Percentiles rank a stretch among this genome's conserved stretches.
Conservation (phyloP, 169 alveolate species). For the Plasmodium vivax region DNA sequence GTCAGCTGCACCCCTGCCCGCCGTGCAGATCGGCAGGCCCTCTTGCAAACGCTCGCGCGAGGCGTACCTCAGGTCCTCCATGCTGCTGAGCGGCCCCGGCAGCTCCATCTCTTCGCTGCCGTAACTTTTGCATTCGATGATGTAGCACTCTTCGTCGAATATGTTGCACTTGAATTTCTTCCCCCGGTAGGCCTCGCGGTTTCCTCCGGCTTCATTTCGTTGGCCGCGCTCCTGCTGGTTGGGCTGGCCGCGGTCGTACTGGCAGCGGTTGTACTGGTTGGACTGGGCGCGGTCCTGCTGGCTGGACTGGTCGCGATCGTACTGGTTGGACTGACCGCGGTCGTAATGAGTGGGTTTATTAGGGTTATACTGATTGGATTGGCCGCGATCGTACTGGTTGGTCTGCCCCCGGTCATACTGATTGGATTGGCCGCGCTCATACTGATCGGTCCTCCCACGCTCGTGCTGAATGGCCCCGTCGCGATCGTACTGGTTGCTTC, state of each 20-base stretch:
- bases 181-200: not conserved
- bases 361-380: not conserved
- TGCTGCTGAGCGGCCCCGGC: constrained; percentile 8
- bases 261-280: not conserved
- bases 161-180: constrained; percentile 24
- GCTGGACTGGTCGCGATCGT: not conserved
- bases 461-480: not conserved
- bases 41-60: not conserved
- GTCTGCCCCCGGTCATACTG: not conserved
- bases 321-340: not conserved
- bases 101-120: constrained; percentile 29
- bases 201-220: not conserved
- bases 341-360: not conserved
- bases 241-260: not conserved
- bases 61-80: constrained; percentile 22
- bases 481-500: not conserved
- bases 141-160: constrained; percentile 41
- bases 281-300: not conserved
- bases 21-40: not conserved
- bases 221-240: not conserved
- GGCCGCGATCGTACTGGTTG: not conserved
- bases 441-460: not conserved
- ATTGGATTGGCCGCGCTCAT: not conserved
- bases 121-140: constrained; percentile 14
- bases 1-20: not conserved